Evolutionary conservation across 73 alveolate species (phyloP), one percentile per base, ranked within the genome.

Genomic region (Urostyla sp.): DNA sequence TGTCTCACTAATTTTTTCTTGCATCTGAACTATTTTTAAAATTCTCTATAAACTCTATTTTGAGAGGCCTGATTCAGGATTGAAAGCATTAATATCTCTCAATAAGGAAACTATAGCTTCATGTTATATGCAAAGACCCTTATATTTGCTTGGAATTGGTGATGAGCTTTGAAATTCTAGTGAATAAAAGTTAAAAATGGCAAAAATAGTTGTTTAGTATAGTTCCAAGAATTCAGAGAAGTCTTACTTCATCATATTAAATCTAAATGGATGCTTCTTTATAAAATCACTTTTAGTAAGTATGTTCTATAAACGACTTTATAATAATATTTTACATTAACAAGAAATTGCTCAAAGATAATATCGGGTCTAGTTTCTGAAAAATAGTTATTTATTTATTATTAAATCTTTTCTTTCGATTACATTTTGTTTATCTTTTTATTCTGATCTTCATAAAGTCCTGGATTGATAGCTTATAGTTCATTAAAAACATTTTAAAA

Each of bases 211-310:
- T 13, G 44, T 49, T 15, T 46, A 20, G 27, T 69, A 69, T 11
- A 46, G 56, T 27, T 45, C 83, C 10, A 69, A 30, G 69, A 48
- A 69, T 38, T 5, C 43, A 28, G 44, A 46, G 54, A 69, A 69
- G 34, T 69, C 83, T 20, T 45, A 55, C 60, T 49, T 69, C 83
- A 69, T 69, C 72, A 69, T 48, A 27, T 69, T 69, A 24, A 69
- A 31, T 30, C 69, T 24, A 45, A 48, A 69, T 1, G 83, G 83
- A 49, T 69, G 83, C 54, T 48, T 49, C 55, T 69, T 69, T 18
- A 60, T n/a, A 27, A 63, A 63, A 16, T 49, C 83, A 69, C 72
- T 69, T 24, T 69, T 45, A 48, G 48, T 49, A 13, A 69, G 69
- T 2, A 69, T 69, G 30, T 69, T 69, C 27, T n/a, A n/a, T n/a